Conservation (phyloP, 2,329 filamentous ascomycete species). For the Ophiostoma quercus region DNA sequence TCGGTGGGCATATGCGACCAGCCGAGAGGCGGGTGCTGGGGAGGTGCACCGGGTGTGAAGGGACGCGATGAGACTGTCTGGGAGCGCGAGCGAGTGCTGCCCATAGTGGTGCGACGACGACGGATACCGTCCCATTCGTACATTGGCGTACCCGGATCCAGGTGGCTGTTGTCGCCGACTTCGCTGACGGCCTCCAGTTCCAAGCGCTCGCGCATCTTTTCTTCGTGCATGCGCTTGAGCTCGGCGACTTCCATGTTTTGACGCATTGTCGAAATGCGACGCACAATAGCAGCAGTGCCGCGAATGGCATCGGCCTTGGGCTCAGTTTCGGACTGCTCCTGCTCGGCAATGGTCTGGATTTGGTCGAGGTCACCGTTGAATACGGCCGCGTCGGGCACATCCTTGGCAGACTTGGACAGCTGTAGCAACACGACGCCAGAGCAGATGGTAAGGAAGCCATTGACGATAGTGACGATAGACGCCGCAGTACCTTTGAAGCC, state of each 20-base stretch:
- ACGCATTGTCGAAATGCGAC: slow-evolving; percentile 70
- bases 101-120: slow-evolving; percentile 54
- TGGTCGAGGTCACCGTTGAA: slow-evolving; percentile 92
- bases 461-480: slow-evolving; percentile 80
- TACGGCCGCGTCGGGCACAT: slow-evolving; percentile 87
- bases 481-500: slow-evolving; percentile 84
- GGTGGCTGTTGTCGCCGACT: slow-evolving; percentile 48
- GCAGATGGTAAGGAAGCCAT: slow-evolving; percentile 92
- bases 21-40: slow-evolving; percentile 68
- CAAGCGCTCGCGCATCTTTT: slow-evolving; percentile 65
- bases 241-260: slow-evolving; percentile 77
- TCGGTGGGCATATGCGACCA: slow-evolving; percentile 78
- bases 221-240: slow-evolving; percentile 69
- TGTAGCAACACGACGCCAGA: slow-evolving; percentile 87
- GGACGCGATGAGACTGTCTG: slow-evolving; percentile 28
- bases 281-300: slow-evolving; percentile 79
- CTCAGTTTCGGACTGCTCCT: slow-evolving; percentile 92
- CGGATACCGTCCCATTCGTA: slow-evolving; percentile 92
- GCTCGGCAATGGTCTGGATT: slow-evolving; percentile 88
- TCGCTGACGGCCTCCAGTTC: slow-evolving; percentile 73
- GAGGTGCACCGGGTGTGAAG: slow-evolving; percentile 30
- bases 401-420: slow-evolving; percentile 96
- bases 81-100: slow-evolving; percentile 38
- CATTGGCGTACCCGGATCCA: slow-evolving; percentile 2
- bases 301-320: slow-evolving; percentile 95